phyloP scores from a whole-genome alignment of 2,329 filamentous ascomycete species.

The Talaromyces sp. region DNA sequence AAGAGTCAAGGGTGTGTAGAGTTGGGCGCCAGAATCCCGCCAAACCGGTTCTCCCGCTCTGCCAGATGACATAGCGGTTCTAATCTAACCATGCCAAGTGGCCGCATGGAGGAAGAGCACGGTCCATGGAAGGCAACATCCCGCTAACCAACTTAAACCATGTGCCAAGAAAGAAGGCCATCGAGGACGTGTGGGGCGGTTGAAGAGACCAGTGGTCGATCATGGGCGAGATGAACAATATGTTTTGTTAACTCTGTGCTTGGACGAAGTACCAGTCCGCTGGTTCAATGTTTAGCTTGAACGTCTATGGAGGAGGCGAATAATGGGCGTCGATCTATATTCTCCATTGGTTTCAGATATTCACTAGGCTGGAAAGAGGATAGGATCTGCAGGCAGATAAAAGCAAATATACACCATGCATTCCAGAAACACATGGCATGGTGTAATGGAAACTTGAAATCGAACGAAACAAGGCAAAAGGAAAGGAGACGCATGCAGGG shows the following conservation, averaged over 20 bases:
- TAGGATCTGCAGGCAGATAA: neutral
- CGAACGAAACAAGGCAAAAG: neutral
- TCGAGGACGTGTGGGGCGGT: conserved; percentile 5
- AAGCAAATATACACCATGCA: neutral
- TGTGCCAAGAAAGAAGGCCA: neutral
- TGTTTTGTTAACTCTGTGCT: neutral
- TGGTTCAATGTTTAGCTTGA: conserved; percentile 2
- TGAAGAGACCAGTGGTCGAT: neutral
- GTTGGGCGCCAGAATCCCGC: neutral
- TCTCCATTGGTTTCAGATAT: conserved; percentile 5
- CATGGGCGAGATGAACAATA: neutral
- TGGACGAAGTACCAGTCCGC: neutral
- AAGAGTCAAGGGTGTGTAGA: no score
- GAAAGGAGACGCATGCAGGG: neutral
- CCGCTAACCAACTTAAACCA: conserved; percentile 7
- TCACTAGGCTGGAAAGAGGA: conserved; percentile 1
- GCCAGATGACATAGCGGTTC: conserved; percentile 6
- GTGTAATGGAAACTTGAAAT: neutral
- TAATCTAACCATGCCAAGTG: neutral
- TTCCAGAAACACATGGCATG: no score
- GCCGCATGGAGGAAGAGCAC: conserved; percentile 1
- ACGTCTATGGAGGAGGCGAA: neutral
- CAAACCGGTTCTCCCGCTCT: conserved; percentile 1
- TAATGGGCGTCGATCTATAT: conserved; percentile 4
- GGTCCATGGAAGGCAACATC: conserved; percentile 4